Percentiles rank a stretch among this genome's conserved stretches.
Evolutionary conservation across 768 basidiomycete species (phyloP).

Genomic region (Strobilomyces echinocephalus): DNA sequence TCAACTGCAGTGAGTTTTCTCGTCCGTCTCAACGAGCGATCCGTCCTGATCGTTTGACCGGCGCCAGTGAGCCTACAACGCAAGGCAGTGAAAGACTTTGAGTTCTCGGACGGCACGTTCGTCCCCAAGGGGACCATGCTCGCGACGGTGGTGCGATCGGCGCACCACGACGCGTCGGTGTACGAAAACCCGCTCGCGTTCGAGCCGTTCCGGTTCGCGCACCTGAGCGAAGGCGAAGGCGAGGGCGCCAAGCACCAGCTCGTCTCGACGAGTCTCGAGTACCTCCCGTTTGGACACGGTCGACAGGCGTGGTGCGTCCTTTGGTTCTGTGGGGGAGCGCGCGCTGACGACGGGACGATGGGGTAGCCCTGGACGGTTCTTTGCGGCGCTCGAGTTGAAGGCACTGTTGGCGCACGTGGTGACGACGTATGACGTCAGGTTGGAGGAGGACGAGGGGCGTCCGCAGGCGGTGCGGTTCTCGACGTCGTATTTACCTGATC

Average conservation of each 20-base stretch:
- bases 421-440: slow-evolving; percentile 15
- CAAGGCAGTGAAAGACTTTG: slow-evolving; percentile 20
- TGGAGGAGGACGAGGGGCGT: neutral
- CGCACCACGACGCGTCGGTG: slow-evolving; percentile 16
- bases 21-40: neutral
- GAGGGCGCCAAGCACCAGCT: neutral
- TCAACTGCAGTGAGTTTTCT: neutral
- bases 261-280: neutral
- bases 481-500: neutral
- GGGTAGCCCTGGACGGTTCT: slow-evolving; percentile 33
- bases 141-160: slow-evolving; percentile 13
- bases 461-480: neutral
- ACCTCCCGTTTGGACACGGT: neutral
- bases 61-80: slow-evolving; percentile 30
- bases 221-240: neutral
- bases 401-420: slow-evolving; percentile 24
- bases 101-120: slow-evolving; percentile 30
- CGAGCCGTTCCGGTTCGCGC: slow-evolving; percentile 33
- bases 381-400: slow-evolving; percentile 42
- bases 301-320: neutral
- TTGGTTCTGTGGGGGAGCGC: neutral
- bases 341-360: neutral
- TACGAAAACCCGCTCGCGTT: slow-evolving; percentile 38
- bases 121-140: slow-evolving; percentile 33
- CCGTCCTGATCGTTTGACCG: neutral